Evolutionary conservation across 148 eudicot genomes (phyloP), one percentile per base, ranked within the genome.

Genomic region (Nepenthes gracilis): DNA sequence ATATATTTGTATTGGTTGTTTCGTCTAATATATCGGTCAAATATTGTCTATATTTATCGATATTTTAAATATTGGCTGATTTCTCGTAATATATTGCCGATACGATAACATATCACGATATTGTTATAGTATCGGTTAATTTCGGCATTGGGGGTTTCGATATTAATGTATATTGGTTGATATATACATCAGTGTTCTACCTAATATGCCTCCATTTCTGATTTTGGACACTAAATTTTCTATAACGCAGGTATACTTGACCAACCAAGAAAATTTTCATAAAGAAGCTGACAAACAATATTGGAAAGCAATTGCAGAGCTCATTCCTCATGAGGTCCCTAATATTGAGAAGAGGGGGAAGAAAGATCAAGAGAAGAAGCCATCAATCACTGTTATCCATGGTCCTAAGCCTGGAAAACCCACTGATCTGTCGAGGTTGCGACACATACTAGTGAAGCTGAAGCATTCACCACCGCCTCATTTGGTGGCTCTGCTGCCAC

Each of bases 391-490:
- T 12, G 83, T 93, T 54, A 53, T 93, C 59, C 98, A 93, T 66
- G 98, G 98, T 57, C 98, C 98, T n/a, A 93, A 93, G 63, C 98
- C 98, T 6, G 98, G 98, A 53, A 93, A 93, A 74, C 98, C 98
- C 36, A 93, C 98, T 2, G 98, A 93, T 67, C 88, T 93, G 59
- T 76, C 96, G 12, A 86, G 98, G 75, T 68, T 93, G 98, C 80
- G 98, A 55, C 96, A 89, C 40, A 74, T 93, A 56, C 68, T 93
- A 45, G 80, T 88, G 77, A 93, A 93, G 77, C 77, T 93, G 60
- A 93, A 93, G 80, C 96, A 88, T 71, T 75, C 82, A 7, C 98
- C 98, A 5, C 98, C 98, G 35, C 85, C 98, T 63, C 98, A 93
- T 74, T 88, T 93, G 98, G 59, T 80, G 11, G 59, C 66, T 11